These are phyloP conservation scores for Alternaria sp. DNA, from an alignment of 2,329 filamentous ascomycete species.

Conservation along the genomic window DNA sequence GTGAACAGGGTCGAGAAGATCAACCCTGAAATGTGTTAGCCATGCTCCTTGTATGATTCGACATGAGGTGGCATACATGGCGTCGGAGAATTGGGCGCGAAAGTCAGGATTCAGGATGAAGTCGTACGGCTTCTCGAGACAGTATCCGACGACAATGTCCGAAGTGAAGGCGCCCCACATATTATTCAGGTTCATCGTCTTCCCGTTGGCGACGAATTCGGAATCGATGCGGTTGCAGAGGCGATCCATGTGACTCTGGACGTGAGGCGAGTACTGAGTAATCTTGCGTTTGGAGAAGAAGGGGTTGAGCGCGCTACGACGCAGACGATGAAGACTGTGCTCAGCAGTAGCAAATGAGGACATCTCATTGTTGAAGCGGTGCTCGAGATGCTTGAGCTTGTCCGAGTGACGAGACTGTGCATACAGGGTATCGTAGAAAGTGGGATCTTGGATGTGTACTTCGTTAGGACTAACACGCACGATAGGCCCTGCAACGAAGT, in stretches of 20 bases:
- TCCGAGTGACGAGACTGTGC: neutral
- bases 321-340: constrained; percentile 5
- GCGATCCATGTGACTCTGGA: neutral
- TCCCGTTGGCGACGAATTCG: neutral
- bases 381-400: neutral
- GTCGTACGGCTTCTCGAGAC: neutral
- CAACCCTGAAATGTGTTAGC: neutral
- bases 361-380: constrained; percentile 1
- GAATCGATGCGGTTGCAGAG: neutral
- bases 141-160: neutral
- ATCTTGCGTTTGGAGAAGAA: constrained; percentile 8
- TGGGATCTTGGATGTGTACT: neutral
- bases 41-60: neutral
- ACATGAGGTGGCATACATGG: neutral
- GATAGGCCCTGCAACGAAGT: constrained; percentile 3
- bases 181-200: neutral
- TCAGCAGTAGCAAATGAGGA: neutral
- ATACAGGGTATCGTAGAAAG: neutral
- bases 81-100: neutral
- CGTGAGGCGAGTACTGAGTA: neutral
- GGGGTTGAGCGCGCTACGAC: constrained; percentile 27
- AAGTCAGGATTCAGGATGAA: neutral
- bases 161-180: neutral
- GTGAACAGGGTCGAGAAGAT: neutral
- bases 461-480: constrained; percentile 12